Evolutionary conservation across 805 yeast genomes (phyloP), one percentile per base, ranked within the genome.

Genomic region (Kazachstania viticola): DNA sequence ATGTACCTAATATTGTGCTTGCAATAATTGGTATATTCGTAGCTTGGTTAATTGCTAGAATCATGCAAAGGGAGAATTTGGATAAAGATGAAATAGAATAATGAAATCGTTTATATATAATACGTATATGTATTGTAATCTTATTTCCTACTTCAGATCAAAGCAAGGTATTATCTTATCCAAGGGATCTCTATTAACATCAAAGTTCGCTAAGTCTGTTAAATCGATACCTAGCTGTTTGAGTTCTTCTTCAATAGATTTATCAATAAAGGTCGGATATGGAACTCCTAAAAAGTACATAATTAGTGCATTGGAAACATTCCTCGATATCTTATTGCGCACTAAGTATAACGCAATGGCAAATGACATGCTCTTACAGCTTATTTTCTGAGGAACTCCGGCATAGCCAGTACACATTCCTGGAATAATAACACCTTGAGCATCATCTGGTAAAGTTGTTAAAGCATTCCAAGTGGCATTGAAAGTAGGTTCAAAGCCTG

Each of bases 321-420:
- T 49, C 11, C 25, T 34, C 5, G 55, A 44, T 8, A 51, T 38
- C 5, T 17, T 14, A 8, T 35, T 36, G 4, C 35, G 33, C 18
- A 47, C 29, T 24, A 38, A 22, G 37, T 35, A 49, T 11, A 53
- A 34, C 28, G 48, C 29, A 11, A 53, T 28, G 1, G 57, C 58
- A 37, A 51, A 50, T 17, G 38, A 35, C 53, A 53, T 53, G 12
- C 51, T 42, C 34, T 49, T 47, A 28, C 53, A 41, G 28, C 52
- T 39, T 3, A 51, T 35, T 3, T 25, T 32, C 8, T 39, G 36
- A 5, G 58, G 58, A 1, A 54, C 49, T 3, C 57, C 59, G 4
- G 43, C 58, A 33, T 42, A 55, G 9, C 60, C 60, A 4, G 56
- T 48, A 22, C 52, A 48, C 17, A 55, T 25, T 3, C 60, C 60